phyloP scores from a whole-genome alignment of 176 grass and related monocot species.

The Oryza coarctata region DNA sequence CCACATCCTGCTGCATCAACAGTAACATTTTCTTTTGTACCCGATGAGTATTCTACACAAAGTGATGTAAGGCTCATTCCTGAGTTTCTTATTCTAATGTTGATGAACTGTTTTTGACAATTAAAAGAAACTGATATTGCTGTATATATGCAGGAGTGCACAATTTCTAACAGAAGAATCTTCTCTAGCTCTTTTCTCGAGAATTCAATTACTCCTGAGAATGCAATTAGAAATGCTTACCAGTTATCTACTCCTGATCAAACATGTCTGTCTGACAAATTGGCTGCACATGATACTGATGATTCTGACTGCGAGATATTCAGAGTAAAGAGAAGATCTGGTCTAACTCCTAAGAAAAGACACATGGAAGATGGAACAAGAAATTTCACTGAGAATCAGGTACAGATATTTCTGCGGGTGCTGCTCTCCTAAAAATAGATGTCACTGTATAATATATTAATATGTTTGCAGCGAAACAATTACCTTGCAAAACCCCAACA shows the following conservation, averaged over 20 bases:
- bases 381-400: constrained; percentile 67
- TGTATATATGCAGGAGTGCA: constrained; percentile 56
- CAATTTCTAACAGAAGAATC: constrained; percentile 46
- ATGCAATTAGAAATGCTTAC: constrained; percentile 27
- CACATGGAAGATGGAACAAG: constrained; percentile 34
- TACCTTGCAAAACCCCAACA: neutral
- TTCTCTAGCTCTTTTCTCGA: constrained; percentile 39
- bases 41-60: constrained; percentile 42
- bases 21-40: constrained; percentile 42
- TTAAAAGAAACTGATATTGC: constrained; percentile 17
- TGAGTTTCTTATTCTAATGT: constrained; percentile 29
- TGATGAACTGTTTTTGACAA: neutral
- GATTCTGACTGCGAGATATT: constrained; percentile 90
- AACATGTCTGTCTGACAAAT: constrained; percentile 45
- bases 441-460: neutral
- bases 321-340: constrained; percentile 82
- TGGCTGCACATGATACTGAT: constrained; percentile 59
- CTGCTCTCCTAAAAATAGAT: neutral
- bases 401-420: constrained; percentile 17
- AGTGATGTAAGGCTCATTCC: constrained; percentile 53
- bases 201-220: constrained; percentile 39
- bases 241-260: constrained; percentile 33
- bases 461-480: neutral
- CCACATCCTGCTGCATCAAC: constrained; percentile 53
- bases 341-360: constrained; percentile 36